phyloP scores from a whole-genome alignment of 768 basidiomycete genomes.

The Boletellus ananas region DNA sequence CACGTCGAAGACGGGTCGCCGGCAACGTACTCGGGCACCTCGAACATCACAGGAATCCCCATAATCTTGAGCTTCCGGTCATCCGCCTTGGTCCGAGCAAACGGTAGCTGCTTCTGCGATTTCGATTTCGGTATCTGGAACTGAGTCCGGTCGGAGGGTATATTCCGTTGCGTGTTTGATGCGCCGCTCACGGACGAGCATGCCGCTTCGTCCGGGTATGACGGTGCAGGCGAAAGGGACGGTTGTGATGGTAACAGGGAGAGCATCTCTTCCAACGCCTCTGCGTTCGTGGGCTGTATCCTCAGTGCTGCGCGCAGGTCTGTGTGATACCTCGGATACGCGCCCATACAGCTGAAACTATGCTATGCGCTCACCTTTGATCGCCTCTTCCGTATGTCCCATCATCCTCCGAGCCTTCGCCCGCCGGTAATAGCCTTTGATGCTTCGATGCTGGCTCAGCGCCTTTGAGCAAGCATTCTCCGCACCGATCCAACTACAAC shows the following conservation, averaged over 20 bases:
- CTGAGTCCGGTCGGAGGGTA: slow-evolving; percentile 25
- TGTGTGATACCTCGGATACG: slow-evolving; percentile 21
- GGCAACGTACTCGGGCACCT: slow-evolving; percentile 25
- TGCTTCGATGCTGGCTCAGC: slow-evolving; percentile 59
- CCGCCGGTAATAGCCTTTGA: slow-evolving; percentile 68
- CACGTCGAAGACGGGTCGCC: slow-evolving; percentile 19
- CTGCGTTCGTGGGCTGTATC: slow-evolving; percentile 60
- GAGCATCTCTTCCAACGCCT: slow-evolving; percentile 56
- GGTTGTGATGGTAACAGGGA: slow-evolving; percentile 32
- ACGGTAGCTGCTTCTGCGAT: slow-evolving; percentile 47
- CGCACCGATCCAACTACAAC: slow-evolving; percentile 62
- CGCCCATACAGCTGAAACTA: too few relatives aligned
- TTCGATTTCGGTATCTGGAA: slow-evolving; percentile 41
- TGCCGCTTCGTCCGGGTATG: slow-evolving; percentile 20
- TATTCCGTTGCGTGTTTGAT: slow-evolving; percentile 9
- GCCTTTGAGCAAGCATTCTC: slow-evolving; percentile 68
- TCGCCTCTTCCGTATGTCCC: slow-evolving; percentile 52
- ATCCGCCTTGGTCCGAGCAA: slow-evolving; percentile 48
- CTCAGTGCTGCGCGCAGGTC: slow-evolving; percentile 60
- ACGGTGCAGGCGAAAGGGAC: slow-evolving; percentile 6
- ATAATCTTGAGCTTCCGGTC: slow-evolving; percentile 52
- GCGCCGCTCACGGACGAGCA: slow-evolving; percentile 29
- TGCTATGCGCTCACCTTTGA: slow-evolving; percentile 42
- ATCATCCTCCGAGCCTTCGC: slow-evolving; percentile 65
- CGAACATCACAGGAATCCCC: slow-evolving; percentile 41